Base-by-base conservation (phyloP, 805 yeast genomes). In the Saccharomycopsis oosterbeekiorum region DNA sequence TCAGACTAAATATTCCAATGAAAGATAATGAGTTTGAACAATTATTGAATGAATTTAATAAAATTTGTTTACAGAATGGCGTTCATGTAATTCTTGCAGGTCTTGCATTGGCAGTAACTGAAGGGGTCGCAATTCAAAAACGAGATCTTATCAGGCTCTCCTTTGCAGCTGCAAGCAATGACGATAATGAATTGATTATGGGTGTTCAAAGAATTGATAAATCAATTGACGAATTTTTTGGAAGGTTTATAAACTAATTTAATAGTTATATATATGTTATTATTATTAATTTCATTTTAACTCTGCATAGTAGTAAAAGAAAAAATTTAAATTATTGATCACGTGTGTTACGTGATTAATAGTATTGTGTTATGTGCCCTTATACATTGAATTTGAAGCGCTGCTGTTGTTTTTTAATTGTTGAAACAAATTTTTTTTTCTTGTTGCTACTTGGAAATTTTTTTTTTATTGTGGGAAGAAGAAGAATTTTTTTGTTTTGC, bases 101-200 rank as follows among this genome's bases (percentile, higher is more conserved):
- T 56, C 82, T 77, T 60, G 81, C 47, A 12, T 54, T 85, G 87
- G 79, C 84, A 2, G 76, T 81, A 41, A 76, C 76, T 64, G 67
- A 70, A 42, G 60, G 68, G 4, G 68, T 70, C 40, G 17, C 53
- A 11, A 42, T 41, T n/a, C 76, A 75, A 15, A 73, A 76, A 57
- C 78, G 79, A 4, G 78, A 79, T 65, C 84, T 85, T 65, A 72
- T 81, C 50, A 79, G 91, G 72, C 70, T 83, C 58, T 81, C 89
- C 0, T 78, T 81, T 66, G 85, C 86, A 4, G 80, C 80, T 56
- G 82, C 82, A 17, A 73, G 74, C 36, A 70, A 73, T 57, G 79
- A 79, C 59, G 78, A 73, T 1, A n/a, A 36, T 8, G 75, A 76
- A 53, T 70, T 85, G 51, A 66, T 65, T 11, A 85, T 83, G 67